Evolutionary conservation across 2,329 filamentous ascomycete genomes (phyloP).

Genomic region (Cordyceps fumosorosea): DNA sequence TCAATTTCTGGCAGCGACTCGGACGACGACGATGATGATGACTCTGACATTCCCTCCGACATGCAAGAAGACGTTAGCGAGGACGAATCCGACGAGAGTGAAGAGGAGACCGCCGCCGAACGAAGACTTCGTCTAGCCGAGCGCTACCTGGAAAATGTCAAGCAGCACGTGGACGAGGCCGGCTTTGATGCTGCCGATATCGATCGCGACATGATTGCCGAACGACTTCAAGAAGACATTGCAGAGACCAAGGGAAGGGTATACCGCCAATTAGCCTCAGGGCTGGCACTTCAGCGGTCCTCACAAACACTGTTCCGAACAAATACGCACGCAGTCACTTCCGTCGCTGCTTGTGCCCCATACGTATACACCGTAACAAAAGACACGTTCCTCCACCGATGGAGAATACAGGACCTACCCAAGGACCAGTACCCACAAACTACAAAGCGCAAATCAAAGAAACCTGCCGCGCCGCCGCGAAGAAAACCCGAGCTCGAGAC

Average conservation of each 20-base stretch:
- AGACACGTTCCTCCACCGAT: slow-evolving; percentile 80
- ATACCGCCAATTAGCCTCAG: slow-evolving; percentile 70
- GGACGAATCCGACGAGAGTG: slow-evolving; percentile 48
- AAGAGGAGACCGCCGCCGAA: slow-evolving; percentile 84
- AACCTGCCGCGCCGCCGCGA: slow-evolving; percentile 50
- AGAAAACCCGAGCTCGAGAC: slow-evolving; percentile 56
- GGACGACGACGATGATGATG: slow-evolving; percentile 60
- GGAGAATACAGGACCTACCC: slow-evolving; percentile 68
- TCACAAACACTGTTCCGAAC: slow-evolving; percentile 68
- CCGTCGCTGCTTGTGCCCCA: slow-evolving; percentile 70
- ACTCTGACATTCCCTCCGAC: slow-evolving; percentile 32
- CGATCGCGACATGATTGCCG: slow-evolving; percentile 85
- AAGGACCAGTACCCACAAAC: slow-evolving; percentile 54
- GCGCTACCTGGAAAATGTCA: slow-evolving; percentile 85
- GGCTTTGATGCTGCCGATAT: slow-evolving; percentile 94
- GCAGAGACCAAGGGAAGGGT: slow-evolving; percentile 86
- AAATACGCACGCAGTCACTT: slow-evolving; percentile 71
- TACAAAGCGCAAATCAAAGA: slow-evolving; percentile 52
- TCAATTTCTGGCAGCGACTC: slow-evolving; percentile 83
- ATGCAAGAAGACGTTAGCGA: slow-evolving; percentile 39
- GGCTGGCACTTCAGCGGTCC: slow-evolving; percentile 63
- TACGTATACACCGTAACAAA: slow-evolving; percentile 86
- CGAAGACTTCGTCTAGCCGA: slow-evolving; percentile 81
- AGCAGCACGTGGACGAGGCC: slow-evolving; percentile 68
- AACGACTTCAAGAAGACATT: slow-evolving; percentile 84